Base-by-base conservation (phyloP, 129 eudicot genomes). In the Daucus carota region DNA sequence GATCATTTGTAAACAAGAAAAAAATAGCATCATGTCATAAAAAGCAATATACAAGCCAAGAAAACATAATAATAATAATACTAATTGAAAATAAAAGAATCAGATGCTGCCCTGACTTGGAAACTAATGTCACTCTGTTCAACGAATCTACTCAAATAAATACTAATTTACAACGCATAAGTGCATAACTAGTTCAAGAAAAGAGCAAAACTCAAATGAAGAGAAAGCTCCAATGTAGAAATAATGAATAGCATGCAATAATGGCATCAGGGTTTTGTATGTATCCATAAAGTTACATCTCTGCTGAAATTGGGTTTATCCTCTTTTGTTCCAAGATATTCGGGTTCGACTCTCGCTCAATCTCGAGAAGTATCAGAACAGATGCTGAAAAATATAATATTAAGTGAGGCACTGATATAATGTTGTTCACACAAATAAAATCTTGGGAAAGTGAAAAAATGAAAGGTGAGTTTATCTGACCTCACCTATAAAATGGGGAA, bases 81-180 rank as follows among this genome's bases (percentile, higher is more conserved):
- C n/a, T n/a, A n/a, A n/a, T n/a, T n/a, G n/a, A n/a, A n/a, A 31
- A 4, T 14, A 62, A 29, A 60, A 28, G 69, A 62, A 62, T 62
- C 69, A 12, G 69, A 62, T 62, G 38, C 69, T 62, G 22, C 69
- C 69, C 38, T 62, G 38, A 62, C 69, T 26, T 29, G 22, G 69
- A 62, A 62, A 28, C 69, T 6, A 62, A n/a, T n/a, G n/a, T 50
- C 60, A 22, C 26, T 50, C 20, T 52, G 29, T 8, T 22, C n/a
- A 8, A 62, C 36, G 68, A 62, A 62, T 62, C 36, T 60, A 11
- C n/a, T 17, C 0, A 3, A 60, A 60, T n/a, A 60, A 4, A 11
- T 12, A 62, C 38, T 38, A 62, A 29, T 28, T 62, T 62, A 18
- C 69, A 62, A 5, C 20, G 38, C 34, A 62, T 3, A 29, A 29